phyloP scores from a whole-genome alignment of 2,329 filamentous ascomycete genomes.

The Aspergillus ochraceoroseus region DNA sequence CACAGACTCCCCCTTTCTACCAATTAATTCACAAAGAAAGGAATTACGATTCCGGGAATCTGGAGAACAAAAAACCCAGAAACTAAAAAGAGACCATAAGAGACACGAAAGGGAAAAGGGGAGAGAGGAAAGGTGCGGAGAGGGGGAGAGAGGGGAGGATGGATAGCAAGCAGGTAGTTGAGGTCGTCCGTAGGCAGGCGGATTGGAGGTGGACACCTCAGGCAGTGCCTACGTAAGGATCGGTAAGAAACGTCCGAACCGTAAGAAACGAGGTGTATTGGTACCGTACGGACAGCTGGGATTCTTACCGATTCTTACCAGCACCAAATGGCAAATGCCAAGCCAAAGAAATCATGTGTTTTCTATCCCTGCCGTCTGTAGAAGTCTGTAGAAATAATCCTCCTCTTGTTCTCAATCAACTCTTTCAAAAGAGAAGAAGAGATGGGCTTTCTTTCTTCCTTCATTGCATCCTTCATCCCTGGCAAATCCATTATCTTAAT shows the following conservation, averaged over 20 bases:
- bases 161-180: constrained; percentile 8
- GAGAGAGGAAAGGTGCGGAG: constrained; percentile 9
- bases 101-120: constrained; percentile 2
- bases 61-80: constrained; percentile 5
- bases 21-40: constrained; percentile 11
- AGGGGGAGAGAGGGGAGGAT: constrained; percentile 10
- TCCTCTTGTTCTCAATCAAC: no score
- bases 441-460: no score
- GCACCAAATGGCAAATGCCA: no score
- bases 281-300: no score
- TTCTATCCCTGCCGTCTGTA: no score
- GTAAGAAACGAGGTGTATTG: no score
- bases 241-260: neutral
- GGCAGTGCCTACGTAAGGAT: neutral
- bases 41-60: constrained; percentile 4
- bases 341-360: no score
- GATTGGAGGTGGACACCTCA: neutral
- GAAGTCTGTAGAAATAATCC: no score
- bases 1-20: constrained; percentile 19
- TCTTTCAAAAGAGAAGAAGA: no score
- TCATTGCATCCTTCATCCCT: no score
- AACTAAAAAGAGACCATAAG: neutral
- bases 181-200: constrained; percentile 1
- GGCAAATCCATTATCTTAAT: no score
- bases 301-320: no score